These are phyloP conservation scores for Pyricularia sp. DNA, from an alignment of 2,329 filamentous ascomycete species.

Conservation along the genomic window DNA sequence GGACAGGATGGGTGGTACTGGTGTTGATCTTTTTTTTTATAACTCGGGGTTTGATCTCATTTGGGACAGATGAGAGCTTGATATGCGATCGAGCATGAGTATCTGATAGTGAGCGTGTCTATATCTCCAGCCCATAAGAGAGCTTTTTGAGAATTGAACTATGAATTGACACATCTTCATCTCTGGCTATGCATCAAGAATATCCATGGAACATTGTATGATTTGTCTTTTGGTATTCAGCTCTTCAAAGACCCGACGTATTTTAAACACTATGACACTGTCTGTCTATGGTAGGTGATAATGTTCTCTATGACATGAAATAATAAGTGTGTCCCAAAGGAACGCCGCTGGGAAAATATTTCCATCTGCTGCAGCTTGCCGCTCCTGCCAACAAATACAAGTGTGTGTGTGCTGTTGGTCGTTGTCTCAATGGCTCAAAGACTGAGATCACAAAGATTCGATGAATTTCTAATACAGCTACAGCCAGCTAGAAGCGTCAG, in stretches of 20 bases:
- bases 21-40: background rate
- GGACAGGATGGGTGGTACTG: background rate
- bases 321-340: background rate
- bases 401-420: background rate
- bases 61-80: too few species aligned
- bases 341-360: background rate
- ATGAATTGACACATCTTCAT: too few species aligned
- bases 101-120: too few species aligned
- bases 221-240: too few species aligned
- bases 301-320: background rate
- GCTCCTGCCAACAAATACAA: background rate
- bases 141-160: too few species aligned
- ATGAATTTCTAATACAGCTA: background rate
- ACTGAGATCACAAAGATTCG: background rate
- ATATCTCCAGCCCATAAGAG: too few species aligned
- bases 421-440: background rate
- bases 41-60: background rate
- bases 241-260: too few species aligned
- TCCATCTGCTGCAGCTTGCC: background rate
- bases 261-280: too few species aligned
- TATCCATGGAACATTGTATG: too few species aligned
- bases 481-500: background rate
- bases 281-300: background rate
- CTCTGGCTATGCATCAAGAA: too few species aligned
- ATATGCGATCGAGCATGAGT: too few species aligned